A percentile compares a stretch with the other conserved stretches of the same genome.
Evolutionary conservation across 2,329 filamentous ascomycete genomes (phyloP).

Genomic region (Hymenoscyphus albidus): DNA sequence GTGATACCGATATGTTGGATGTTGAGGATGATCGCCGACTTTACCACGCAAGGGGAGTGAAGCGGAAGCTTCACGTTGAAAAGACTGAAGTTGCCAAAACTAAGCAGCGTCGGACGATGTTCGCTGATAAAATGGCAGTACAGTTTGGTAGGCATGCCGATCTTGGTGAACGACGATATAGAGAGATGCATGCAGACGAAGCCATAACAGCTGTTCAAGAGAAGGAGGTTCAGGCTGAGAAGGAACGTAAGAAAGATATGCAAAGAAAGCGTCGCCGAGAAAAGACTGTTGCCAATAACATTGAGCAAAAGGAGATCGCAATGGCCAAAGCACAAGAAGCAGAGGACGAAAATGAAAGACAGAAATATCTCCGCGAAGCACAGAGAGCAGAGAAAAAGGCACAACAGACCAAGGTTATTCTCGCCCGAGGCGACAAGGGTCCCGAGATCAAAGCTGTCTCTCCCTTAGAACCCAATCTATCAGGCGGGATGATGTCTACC

Average conservation of each 20-base stretch:
- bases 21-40: constrained; percentile 47
- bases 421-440: constrained; percentile 82
- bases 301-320: constrained; percentile 84
- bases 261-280: constrained; percentile 93
- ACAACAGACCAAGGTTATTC: constrained; percentile 79
- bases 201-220: constrained; percentile 84
- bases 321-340: constrained; percentile 73
- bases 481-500: constrained; percentile 80
- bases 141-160: constrained; percentile 66
- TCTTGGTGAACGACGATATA: constrained; percentile 71
- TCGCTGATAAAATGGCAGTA: constrained; percentile 52
- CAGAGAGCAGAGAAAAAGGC: constrained; percentile 91
- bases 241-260: constrained; percentile 99
- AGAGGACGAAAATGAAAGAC: constrained; percentile 76
- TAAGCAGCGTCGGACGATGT: constrained; percentile 59
- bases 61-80: constrained; percentile 66
- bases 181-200: constrained; percentile 71
- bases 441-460: constrained; percentile 63
- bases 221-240: constrained; percentile 87
- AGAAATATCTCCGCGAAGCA: constrained; percentile 77
- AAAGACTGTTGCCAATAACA: constrained; percentile 90
- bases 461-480: constrained; percentile 72
- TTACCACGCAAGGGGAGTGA: constrained; percentile 56
- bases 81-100: constrained; percentile 59
- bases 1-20: constrained; percentile 51